These are phyloP conservation scores for Eucalyptus marginata DNA, from an alignment of 345 rosid species.

Conservation along the genomic window DNA sequence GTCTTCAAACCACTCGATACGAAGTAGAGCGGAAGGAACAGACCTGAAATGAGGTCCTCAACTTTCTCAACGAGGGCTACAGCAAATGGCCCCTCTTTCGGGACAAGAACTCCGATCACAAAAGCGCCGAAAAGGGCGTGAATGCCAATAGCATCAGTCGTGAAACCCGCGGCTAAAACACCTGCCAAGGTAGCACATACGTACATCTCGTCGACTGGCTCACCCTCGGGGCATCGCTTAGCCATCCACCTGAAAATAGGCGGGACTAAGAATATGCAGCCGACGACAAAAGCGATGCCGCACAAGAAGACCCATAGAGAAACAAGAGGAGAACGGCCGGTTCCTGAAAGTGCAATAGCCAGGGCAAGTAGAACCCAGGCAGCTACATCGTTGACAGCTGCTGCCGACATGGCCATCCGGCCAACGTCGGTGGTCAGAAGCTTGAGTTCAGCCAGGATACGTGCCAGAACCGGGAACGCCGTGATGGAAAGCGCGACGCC, in stretches of 20 bases:
- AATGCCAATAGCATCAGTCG: constrained; percentile 63
- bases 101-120: constrained; percentile 52
- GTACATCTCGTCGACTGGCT: constrained; percentile 57
- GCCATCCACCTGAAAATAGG: constrained; percentile 46
- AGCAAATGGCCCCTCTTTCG: constrained; percentile 66
- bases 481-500: constrained; percentile 80
- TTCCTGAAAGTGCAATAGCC: constrained; percentile 57
- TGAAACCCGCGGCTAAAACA: constrained; percentile 50
- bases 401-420: constrained; percentile 69
- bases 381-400: constrained; percentile 65
- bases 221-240: constrained; percentile 61
- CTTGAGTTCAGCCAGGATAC: constrained; percentile 78
- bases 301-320: constrained; percentile 64
- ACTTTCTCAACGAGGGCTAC: constrained; percentile 59
- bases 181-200: constrained; percentile 45
- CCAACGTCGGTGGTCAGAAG: constrained; percentile 77
- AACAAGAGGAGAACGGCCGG: constrained; percentile 35
- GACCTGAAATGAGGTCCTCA: constrained; percentile 72
- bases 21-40: constrained; percentile 64
- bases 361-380: constrained; percentile 88
- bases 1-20: constrained; percentile 86
- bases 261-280: constrained; percentile 20
- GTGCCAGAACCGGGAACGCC: constrained; percentile 78
- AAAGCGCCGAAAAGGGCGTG: constrained; percentile 82
- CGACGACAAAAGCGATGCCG: constrained; percentile 37